Conservation (phyloP, 108 stramenopile genomes). For the Nitzschia sp. region DNA sequence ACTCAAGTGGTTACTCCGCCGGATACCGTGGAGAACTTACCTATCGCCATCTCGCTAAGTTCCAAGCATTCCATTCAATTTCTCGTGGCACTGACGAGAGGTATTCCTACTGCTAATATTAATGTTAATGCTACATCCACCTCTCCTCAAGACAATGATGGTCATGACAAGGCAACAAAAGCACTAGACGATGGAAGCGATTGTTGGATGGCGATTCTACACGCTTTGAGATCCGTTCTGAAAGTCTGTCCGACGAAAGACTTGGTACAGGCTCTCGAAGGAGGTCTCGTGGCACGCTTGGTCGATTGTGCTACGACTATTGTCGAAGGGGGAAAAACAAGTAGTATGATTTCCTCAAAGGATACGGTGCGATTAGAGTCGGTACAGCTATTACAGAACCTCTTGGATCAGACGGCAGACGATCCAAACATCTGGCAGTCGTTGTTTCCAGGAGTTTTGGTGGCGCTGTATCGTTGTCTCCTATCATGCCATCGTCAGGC, state of each 20-base stretch:
- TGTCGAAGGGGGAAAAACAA: neutral
- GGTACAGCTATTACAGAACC: neutral
- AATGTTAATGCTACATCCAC: neutral
- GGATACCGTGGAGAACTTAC: neutral
- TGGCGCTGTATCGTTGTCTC: conserved; percentile 14
- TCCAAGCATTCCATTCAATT: conserved; percentile 1
- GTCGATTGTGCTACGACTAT: conserved; percentile 18
- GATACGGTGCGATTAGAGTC: neutral
- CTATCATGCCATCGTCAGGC: neutral
- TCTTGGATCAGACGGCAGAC: neutral
- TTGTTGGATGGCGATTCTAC: neutral
- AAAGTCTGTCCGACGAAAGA: neutral
- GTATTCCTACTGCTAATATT: conserved; percentile 8
- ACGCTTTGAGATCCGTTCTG: neutral
- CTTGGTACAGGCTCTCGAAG: conserved; percentile 9
- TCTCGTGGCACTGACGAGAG: conserved; percentile 23
- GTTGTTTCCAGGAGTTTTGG: conserved; percentile 31
- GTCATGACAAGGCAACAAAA: neutral
- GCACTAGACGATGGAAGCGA: conserved; percentile 18
- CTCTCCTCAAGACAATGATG: neutral
- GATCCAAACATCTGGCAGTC: conserved; percentile 19
- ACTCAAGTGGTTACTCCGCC: neutral
- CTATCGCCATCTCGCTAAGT: neutral
- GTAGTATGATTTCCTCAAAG: neutral
- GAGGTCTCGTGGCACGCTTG: conserved; percentile 18